A percentile compares a stretch with the other conserved stretches of the same genome.
These are phyloP conservation scores for Cercospora sp. DNA, from an alignment of 2,329 filamentous ascomycete genomes.

Conservation along the genomic window DNA sequence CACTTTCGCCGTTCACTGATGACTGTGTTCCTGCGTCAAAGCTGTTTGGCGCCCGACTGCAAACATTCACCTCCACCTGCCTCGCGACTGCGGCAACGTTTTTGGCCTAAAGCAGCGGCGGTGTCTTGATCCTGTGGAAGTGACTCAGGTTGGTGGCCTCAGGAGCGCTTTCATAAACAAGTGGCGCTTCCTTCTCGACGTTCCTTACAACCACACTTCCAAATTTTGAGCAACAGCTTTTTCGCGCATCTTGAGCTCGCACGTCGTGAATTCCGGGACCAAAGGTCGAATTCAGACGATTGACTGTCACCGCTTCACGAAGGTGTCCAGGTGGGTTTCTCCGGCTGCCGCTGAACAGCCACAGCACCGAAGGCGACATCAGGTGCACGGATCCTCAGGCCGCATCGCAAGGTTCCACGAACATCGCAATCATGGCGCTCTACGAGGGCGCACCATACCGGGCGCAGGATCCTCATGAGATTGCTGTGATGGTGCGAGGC, in stretches of 20 bases:
- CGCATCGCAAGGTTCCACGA: neutral
- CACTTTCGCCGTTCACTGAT: neutral
- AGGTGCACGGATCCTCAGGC: neutral
- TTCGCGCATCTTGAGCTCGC: neutral
- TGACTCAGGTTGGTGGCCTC: conserved; percentile 1
- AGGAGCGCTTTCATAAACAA: neutral
- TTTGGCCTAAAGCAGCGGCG: conserved; percentile 1
- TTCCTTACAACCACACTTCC: conserved; percentile 8
- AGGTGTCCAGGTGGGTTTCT: neutral
- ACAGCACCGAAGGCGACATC: neutral
- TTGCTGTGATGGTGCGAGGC: conserved; percentile 63
- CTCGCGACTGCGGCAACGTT: neutral
- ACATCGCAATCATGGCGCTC: conserved; percentile 47
- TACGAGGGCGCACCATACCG: conserved; percentile 59
- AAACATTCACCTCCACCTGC: neutral
- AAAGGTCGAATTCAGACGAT: neutral
- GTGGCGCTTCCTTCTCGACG: conserved; percentile 1
- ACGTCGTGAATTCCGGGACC: neutral
- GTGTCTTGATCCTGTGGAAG: conserved; percentile 2
- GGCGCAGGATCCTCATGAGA: conserved; percentile 68
- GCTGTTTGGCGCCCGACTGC: neutral
- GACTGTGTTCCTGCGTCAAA: conserved; percentile 6
- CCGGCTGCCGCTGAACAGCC: neutral
- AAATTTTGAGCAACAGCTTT: conserved; percentile 4
- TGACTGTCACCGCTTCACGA: neutral